Evolutionary conservation across 306 rosid genomes (phyloP), one percentile per base, ranked within the genome.

Genomic region (Vigna trinervia): DNA sequence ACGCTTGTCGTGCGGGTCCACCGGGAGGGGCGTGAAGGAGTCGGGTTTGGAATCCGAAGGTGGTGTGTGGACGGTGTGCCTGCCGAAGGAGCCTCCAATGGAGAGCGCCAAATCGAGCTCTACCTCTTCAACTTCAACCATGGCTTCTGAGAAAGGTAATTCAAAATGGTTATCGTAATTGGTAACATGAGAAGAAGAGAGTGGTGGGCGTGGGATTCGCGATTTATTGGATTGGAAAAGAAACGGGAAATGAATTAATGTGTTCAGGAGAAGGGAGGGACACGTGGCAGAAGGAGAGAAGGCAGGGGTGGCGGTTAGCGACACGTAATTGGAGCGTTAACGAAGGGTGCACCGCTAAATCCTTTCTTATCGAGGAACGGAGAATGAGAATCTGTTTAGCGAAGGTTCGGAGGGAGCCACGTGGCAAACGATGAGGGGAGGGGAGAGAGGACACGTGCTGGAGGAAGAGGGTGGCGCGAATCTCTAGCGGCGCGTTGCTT

Each of bases 101-200:
- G 97, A 85, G 65, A 93, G 76, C 1, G 82, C 91, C 30, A 93
- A 87, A 77, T 91, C 98, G 2, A 93, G 90, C 69, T 86, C 92
- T 1, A 88, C 19, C 76, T 88, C 89, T n/a, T 84, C 89, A 30
- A 81, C 77, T 81, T 81, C 77, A 10, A 81, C 84, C 84, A 81
- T 59, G 4, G 46, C 46, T 41, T 9, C 12, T 2, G 2, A 2
- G 46, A 41, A 41, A 5, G 8, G 41, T 6, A 36, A 36, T 36
- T 30, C 34, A 4, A 30, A 30, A 30, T 30, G 34, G 34, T 30
- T 5, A 4, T 39, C 46, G 45, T 39, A 8, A 38, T 38, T 0
- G 11, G 45, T 39, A 41, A 41, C 46, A 41, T 41, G 10, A 41
- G 12, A 41, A 36, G 6, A 36, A 36, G 41, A 36, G 8, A 36